Conservation (phyloP, 345 rosid species). For the Abelmoschus esculentus region DNA sequence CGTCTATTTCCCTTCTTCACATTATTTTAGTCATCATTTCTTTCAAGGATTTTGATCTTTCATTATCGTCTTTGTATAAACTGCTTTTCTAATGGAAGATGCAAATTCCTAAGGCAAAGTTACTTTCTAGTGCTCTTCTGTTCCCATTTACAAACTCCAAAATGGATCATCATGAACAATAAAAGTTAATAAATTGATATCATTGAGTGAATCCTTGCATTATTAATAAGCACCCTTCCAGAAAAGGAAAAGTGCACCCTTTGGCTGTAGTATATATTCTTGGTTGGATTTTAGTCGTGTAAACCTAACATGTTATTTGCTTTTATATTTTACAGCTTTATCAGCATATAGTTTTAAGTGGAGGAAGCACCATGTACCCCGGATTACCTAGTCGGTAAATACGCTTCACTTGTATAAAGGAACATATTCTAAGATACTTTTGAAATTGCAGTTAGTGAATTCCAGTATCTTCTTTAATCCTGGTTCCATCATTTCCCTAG, state of each 20-base stretch:
- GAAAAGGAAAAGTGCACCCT: neutral
- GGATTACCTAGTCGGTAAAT: slow-evolving; percentile 95
- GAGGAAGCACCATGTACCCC: slow-evolving; percentile 99
- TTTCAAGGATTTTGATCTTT: neutral
- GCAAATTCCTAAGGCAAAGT: neutral
- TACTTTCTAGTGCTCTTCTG: neutral
- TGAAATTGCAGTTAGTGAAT: neutral
- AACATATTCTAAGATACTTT: neutral
- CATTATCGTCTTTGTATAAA: neutral
- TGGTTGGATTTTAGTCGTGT: neutral
- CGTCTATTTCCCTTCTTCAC: neutral
- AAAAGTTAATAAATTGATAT: neutral
- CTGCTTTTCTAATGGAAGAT: neutral
- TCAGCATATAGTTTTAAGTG: slow-evolving; percentile 95
- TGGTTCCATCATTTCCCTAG: neutral
- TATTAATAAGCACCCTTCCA: neutral
- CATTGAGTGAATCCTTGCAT: neutral
- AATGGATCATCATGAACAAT: neutral
- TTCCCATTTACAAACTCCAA: neutral
- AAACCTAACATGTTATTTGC: slow-evolving; percentile 9
- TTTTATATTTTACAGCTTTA: slow-evolving; percentile 54
- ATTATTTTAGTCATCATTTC: neutral
- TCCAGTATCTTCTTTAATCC: neutral
- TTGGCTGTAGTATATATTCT: neutral
- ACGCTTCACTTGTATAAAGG: neutral